phyloP scores from a whole-genome alignment of 257 asterid genomes.

The Ajuga chamaepitys region DNA sequence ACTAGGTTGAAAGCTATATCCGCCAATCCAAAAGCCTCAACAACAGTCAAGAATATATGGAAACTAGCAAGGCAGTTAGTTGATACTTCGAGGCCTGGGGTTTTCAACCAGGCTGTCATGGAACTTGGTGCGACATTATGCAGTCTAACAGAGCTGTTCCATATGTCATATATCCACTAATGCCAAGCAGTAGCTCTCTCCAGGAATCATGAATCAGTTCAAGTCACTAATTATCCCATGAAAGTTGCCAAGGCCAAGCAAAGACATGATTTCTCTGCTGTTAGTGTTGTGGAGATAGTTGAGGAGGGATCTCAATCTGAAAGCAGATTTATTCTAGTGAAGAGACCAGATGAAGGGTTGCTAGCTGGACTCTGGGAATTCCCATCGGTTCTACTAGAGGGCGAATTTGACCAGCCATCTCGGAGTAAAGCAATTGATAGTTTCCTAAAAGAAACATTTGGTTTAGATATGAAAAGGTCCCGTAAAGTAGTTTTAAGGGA shows the following conservation, averaged over 20 bases:
- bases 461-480: slow-evolving; percentile 41
- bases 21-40: slow-evolving; percentile 65
- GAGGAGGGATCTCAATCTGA: slow-evolving; percentile 45
- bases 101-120: slow-evolving; percentile 95
- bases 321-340: slow-evolving; percentile 65
- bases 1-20: slow-evolving; percentile 84
- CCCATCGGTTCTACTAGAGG: slow-evolving; percentile 72
- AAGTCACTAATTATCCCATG: slow-evolving; percentile 74
- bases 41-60: slow-evolving; percentile 76
- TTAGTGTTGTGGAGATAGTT: slow-evolving; percentile 81
- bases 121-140: slow-evolving; percentile 95
- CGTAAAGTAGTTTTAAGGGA: slow-evolving; percentile 61
- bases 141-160: slow-evolving; percentile 49
- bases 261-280: slow-evolving; percentile 81
- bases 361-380: slow-evolving; percentile 99
- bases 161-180: slow-evolving; percentile 61
- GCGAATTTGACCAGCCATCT: slow-evolving; percentile 50
- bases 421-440: slow-evolving; percentile 59
- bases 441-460: slow-evolving; percentile 58
- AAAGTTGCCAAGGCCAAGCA: slow-evolving; percentile 78
- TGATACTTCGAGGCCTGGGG: slow-evolving; percentile 88
- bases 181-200: slow-evolving; percentile 71
- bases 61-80: slow-evolving; percentile 73
- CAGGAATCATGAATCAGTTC: slow-evolving; percentile 38
- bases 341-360: slow-evolving; percentile 84